Base-by-base conservation (phyloP, 2,329 filamentous ascomycete species). In the Aspergillus tubingensis region DNA sequence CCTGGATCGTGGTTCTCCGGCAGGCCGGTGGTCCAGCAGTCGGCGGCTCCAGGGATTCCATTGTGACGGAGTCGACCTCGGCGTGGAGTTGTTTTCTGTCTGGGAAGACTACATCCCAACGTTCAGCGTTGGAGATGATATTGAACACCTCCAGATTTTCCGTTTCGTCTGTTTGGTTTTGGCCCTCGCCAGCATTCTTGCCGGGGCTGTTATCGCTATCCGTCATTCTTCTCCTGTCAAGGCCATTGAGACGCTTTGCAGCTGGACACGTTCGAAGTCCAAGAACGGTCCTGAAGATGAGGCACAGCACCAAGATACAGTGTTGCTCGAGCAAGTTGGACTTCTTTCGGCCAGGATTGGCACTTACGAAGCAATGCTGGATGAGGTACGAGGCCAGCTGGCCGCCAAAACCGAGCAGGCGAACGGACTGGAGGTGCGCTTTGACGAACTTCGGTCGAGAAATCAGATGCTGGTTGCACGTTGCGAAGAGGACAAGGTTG, bases 21-120 rank as follows among this genome's bases (percentile, higher is more conserved):
- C 19, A n/a, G 47, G 13, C 27, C 55, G 30, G 10, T 50, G 54
- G 32, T 30, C 11, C 19, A 19, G 27, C n/a, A 11, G 32, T 48
- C 55, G 59, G 36, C 54, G 50, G 52, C 21, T 52, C 13, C 47
- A 54, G 21, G 19, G 13, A 15, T 25, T 27, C 32, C 62, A 60
- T 43, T 68, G 65, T 32, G 21, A 51, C n/a, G 63, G 65, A 5
- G 54, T 62, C 17, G 59, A 58, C 36, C 23, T 36, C 10, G 65
- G 63, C 4, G 17, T 66, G 13, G 55, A 62, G 17, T 5, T 63
- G 39, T 36, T 32, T 4, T 44, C 43, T n/a, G 39, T 30, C 10
- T 17, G 63, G 47, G 39, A 59, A 13, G 58, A 63, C 38, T n/a
- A 60, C 41, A 50, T 43, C 54, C 21, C 44, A 27, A 11, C 57